A percentile compares a stretch with the other conserved stretches of the same genome.
These are phyloP conservation scores for Pythium phragmiticola DNA, from an alignment of 352 stramenopile species.

Conservation along the genomic window DNA sequence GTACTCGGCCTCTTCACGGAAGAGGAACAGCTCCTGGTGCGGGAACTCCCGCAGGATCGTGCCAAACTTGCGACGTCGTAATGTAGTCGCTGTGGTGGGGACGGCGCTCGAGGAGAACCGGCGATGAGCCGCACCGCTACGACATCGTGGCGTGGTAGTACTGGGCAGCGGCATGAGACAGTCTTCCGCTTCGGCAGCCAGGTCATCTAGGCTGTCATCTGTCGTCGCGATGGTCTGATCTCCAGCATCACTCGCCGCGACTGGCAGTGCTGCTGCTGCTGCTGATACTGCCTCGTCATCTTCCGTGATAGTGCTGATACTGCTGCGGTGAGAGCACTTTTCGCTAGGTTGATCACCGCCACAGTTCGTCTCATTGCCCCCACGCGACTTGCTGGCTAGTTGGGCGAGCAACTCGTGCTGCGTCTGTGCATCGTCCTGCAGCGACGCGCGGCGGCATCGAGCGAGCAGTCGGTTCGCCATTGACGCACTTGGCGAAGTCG, in stretches of 20 bases:
- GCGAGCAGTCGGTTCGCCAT: constrained; percentile 12
- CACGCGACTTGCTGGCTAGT: background rate
- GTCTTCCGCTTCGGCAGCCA: background rate
- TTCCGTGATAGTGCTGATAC: constrained; percentile 6
- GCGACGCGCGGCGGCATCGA: constrained; percentile 8
- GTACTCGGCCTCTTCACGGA: constrained; percentile 78
- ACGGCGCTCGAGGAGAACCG: too few species aligned
- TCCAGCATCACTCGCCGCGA: background rate
- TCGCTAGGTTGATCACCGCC: background rate
- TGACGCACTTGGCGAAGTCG: background rate
- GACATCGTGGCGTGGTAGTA: background rate
- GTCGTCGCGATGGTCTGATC: background rate
- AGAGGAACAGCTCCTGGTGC: constrained; percentile 45
- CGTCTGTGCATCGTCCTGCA: constrained; percentile 4
- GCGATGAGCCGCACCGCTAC: background rate
- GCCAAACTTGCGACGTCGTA: constrained; percentile 20
- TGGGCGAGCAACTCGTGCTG: constrained; percentile 1
- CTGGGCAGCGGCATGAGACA: constrained; percentile 5
- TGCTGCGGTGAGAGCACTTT: constrained; percentile 11
- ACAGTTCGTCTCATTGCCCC: background rate
- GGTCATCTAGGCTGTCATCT: background rate
- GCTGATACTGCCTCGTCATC: constrained; percentile 6
- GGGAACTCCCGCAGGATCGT: constrained; percentile 37
- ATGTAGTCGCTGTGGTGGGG: background rate
- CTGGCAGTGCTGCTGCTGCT: background rate